Conservation (phyloP, 352 stramenopile species). For the Pythium sp. region DNA sequence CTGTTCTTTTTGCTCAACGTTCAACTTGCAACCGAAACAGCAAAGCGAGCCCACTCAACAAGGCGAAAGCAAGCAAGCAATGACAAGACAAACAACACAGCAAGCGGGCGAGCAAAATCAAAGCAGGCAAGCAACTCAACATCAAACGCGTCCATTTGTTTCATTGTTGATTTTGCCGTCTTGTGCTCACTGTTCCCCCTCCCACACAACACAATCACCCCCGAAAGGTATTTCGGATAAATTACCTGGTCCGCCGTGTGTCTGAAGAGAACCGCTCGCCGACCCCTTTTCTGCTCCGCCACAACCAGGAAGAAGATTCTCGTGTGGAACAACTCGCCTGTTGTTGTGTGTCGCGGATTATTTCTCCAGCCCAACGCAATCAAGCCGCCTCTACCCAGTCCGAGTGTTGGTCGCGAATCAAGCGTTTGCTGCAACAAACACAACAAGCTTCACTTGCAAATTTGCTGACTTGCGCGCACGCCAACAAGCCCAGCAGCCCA, state of each 20-base stretch:
- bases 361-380: slow-evolving; percentile 9
- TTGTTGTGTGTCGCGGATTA: slow-evolving; percentile 13
- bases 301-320: slow-evolving; percentile 12
- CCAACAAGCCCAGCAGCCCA: background rate
- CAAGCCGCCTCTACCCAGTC: background rate
- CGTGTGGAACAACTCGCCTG: slow-evolving; percentile 2
- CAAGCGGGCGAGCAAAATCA: background rate
- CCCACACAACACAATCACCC: background rate
- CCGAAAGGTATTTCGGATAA: slow-evolving; percentile 1
- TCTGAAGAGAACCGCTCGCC: slow-evolving; percentile 1
- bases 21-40: slow-evolving; percentile 12
- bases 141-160: background rate
- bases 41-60: background rate
- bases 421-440: background rate
- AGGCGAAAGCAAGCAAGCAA: background rate
- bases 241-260: slow-evolving; percentile 13
- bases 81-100: background rate
- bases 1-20: slow-evolving; percentile 16
- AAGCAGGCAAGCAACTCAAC: slow-evolving; percentile 8
- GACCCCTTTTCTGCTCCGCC: slow-evolving; percentile 10
- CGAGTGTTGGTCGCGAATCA: slow-evolving; percentile 15
- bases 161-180: slow-evolving; percentile 57
- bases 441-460: slow-evolving; percentile 1
- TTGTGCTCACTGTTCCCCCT: slow-evolving; percentile 14
- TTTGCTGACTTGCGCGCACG: slow-evolving; percentile 1